Conservation (phyloP, 352 stramenopile species). For the Phytopythium vexans region DNA sequence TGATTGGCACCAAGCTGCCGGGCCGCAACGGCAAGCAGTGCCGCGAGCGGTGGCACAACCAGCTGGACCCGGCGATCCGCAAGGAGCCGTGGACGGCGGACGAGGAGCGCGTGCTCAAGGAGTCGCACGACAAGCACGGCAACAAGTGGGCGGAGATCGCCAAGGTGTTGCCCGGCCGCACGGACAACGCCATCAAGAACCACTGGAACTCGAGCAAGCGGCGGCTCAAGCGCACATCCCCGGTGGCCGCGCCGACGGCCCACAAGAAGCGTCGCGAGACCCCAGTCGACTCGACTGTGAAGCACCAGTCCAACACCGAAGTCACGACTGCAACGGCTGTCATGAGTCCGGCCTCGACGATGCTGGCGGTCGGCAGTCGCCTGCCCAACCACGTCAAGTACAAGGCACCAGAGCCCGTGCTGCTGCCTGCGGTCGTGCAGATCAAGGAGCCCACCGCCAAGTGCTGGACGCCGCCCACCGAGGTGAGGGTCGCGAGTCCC, state of each 20-base stretch:
- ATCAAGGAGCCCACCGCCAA: constrained; percentile 6
- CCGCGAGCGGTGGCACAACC: constrained; percentile 95
- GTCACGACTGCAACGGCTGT: not conserved
- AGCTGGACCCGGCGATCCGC: constrained; percentile 91
- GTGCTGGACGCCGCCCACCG: constrained; percentile 31
- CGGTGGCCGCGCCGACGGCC: constrained; percentile 8
- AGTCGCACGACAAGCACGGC: constrained; percentile 74
- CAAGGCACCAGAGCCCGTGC: not conserved
- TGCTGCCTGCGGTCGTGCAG: constrained; percentile 2
- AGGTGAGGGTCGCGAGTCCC: constrained; percentile 17
- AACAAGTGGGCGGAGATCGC: constrained; percentile 92
- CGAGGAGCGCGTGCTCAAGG: constrained; percentile 80
- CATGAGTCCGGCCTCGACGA: not conserved
- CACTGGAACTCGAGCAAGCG: constrained; percentile 90
- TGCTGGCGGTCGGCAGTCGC: constrained; percentile 2
- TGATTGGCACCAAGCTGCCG: constrained; percentile 96
- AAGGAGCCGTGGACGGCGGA: constrained; percentile 91
- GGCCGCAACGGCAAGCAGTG: constrained; percentile 94
- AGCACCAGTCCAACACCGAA: not conserved
- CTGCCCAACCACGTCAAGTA: not conserved
- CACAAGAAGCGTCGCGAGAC: constrained; percentile 14
- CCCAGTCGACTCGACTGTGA: too few species aligned
- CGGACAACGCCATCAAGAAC: constrained; percentile 92
- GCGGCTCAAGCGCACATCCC: constrained; percentile 50
- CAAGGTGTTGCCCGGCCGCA: constrained; percentile 83